Evolutionary conservation across 176 grass and related monocot genomes (phyloP).

Genomic region (Alopecurus myosuroides): DNA sequence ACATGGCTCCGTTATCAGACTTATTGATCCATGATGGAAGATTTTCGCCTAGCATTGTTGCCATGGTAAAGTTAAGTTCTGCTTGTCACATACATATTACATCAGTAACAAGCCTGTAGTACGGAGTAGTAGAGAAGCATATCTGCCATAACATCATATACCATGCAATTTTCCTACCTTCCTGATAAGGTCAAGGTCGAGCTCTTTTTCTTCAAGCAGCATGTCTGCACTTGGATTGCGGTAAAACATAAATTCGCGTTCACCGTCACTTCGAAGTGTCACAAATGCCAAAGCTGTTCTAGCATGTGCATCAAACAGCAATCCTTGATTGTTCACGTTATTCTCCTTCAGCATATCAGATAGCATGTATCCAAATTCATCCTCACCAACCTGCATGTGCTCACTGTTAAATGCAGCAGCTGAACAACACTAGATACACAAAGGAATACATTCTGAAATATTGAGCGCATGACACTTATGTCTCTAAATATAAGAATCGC

Average conservation of each 20-base stretch:
- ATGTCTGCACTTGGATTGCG: constrained; percentile 99
- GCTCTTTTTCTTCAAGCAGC: constrained; percentile 91
- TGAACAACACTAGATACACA: background rate
- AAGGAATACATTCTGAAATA: background rate
- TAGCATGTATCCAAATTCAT: constrained; percentile 98
- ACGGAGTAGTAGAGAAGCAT: background rate
- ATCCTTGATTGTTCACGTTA: constrained; percentile 80
- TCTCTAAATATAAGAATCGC: background rate
- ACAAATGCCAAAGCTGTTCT: constrained; percentile 99
- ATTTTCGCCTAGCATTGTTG: constrained; percentile 69
- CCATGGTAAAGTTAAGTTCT: constrained; percentile 28
- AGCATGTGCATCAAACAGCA: constrained; percentile 84
- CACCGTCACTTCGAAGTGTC: constrained; percentile 77
- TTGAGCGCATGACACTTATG: background rate
- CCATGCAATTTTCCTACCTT: constrained; percentile 50
- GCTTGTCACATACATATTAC: constrained; percentile 1
- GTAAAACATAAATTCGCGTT: constrained; percentile 99
- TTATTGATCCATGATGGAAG: constrained; percentile 95
- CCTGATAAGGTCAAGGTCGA: constrained; percentile 79
- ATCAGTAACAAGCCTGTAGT: constrained; percentile 8
- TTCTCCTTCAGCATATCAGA: constrained; percentile 88
- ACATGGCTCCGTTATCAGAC: constrained; percentile 97
- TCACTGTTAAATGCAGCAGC: background rate
- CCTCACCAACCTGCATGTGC: constrained; percentile 79
- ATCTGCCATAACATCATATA: background rate